Evolutionary conservation across 1,139 yeast species (phyloP), one percentile per base, ranked within the genome.

Genomic region (Suhomyces coccinellae): DNA sequence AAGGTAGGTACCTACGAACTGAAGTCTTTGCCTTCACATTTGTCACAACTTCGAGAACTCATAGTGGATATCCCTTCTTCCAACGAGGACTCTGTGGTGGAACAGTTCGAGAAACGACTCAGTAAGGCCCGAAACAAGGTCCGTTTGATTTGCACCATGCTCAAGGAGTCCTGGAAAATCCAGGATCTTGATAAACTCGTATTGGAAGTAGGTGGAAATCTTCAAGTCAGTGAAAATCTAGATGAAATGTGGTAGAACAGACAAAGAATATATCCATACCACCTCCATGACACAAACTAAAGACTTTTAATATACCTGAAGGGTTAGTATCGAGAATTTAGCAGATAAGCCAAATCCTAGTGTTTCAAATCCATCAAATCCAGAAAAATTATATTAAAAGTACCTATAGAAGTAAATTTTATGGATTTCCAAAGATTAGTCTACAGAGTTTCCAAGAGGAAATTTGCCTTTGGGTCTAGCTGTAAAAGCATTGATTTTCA

Each of bases 41-140:
- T 73, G 22, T 42, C 38, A 1, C 74, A 67, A 47, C 55, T 71
- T 36, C 51, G 55, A n/a, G 52, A 46, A 4, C 47, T 66, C 11
- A 36, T 72, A 4, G 47, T 46, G 2, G 55, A 51, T 10, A 59
- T 73, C 2, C 66, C 71, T 2, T 46, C 52, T 26, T 62, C 63
- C 3, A 61, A 60, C 52, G 75, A 71, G 7, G 83, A 76, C 40
- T 63, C 62, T 1, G 76, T 72, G 36, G 85, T 81, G 12, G 71
- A 72, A 7, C 63, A 62, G 14, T 77, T 72, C 48, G 85, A 80
- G 46, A 71, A 64, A 42, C 52, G 61, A 10, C 46, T 80, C 3
- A 58, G 60, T 5, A 77, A 77, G 54, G 71, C 81, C 5, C 62
- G 83, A 45, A 82, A 81, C 53, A 82, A 80, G 58, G 61, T 79